Conservation (phyloP, 345 rosid genomes). For the Theobroma cacao region DNA sequence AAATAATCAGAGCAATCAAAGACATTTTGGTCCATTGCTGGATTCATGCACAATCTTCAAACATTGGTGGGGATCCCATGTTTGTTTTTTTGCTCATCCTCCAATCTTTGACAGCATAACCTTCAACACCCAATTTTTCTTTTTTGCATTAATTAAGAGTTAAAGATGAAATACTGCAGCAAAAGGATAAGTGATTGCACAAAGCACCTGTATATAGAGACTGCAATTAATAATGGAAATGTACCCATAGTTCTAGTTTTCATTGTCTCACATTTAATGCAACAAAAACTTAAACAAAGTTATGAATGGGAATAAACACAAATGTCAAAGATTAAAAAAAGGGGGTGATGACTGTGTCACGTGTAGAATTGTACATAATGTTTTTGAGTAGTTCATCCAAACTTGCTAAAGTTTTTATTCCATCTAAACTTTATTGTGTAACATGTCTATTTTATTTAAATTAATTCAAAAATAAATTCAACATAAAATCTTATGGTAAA, state of each 20-base stretch:
- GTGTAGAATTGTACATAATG: too few species aligned
- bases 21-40: background rate
- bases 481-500: too few species aligned
- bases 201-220: background rate
- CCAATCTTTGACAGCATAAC: background rate
- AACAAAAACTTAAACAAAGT: background rate
- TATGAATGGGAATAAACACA: background rate
- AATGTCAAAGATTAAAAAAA: background rate
- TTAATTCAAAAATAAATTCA: too few species aligned
- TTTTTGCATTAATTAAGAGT: too few species aligned
- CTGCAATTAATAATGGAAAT: background rate
- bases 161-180: too few species aligned
- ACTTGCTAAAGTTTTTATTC: too few species aligned
- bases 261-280: background rate
- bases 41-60: slow-evolving; percentile 3
- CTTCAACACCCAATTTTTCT: background rate
- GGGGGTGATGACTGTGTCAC: too few species aligned
- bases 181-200: background rate
- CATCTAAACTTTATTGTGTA: too few species aligned
- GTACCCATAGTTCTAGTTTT: background rate
- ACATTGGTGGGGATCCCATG: slow-evolving; percentile 11
- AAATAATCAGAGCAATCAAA: background rate
- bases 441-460: too few species aligned
- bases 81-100: background rate
- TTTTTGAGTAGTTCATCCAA: background rate